These are phyloP conservation scores for Fraxinus excelsior DNA, from an alignment of 257 asterid genomes.

Conservation along the genomic window DNA sequence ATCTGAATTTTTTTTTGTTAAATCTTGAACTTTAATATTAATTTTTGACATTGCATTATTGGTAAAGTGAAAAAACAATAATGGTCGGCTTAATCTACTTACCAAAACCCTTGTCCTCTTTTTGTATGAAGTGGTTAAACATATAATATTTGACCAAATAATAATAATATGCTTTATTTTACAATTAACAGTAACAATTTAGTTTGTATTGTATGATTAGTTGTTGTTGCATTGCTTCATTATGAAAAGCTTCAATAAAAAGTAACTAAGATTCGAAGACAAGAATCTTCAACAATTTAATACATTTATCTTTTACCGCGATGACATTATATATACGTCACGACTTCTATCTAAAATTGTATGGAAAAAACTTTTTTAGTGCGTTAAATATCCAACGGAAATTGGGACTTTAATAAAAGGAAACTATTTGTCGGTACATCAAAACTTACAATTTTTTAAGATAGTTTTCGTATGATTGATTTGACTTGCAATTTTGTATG, in stretches of 20 bases:
- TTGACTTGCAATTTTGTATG: no score
- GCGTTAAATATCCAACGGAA: neutral
- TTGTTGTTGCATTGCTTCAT: conserved; percentile 21
- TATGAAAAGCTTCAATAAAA: neutral
- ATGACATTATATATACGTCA: neutral
- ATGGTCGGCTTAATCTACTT: neutral
- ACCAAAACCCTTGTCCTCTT: conserved; percentile 21
- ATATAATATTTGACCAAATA: conserved; percentile 15
- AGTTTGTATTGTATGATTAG: conserved; percentile 8
- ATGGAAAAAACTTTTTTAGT: no score
- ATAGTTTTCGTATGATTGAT: no score
- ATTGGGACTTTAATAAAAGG: neutral
- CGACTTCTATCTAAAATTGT: neutral
- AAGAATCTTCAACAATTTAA: neutral
- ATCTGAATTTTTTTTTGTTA: conserved; percentile 6
- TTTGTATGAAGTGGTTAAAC: conserved; percentile 14
- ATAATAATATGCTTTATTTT: conserved; percentile 3
- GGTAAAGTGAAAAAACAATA: conserved; percentile 28
- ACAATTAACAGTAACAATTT: conserved; percentile 3
- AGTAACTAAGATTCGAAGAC: neutral
- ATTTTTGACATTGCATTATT: neutral
- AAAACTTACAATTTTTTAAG: no score
- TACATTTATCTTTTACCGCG: neutral
- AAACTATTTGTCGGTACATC: no score
- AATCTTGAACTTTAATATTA: neutral